These are phyloP conservation scores for Podospora pseudoanserina DNA, from an alignment of 495 filamentous ascomycete genomes.

Conservation along the genomic window DNA sequence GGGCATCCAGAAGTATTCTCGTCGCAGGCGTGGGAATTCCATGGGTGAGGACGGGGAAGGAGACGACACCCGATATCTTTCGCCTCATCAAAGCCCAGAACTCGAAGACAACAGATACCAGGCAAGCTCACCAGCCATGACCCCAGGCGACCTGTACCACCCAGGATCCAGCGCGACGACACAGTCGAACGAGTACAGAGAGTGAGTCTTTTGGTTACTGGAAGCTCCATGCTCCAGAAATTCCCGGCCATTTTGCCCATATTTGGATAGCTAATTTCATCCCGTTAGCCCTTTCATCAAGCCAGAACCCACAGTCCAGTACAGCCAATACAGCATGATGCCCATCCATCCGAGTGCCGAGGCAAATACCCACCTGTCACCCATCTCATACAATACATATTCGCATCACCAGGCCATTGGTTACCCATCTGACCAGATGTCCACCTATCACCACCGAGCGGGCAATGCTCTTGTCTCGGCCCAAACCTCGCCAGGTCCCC, in stretches of 20 bases:
- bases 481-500: background rate
- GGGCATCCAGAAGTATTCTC: constrained; percentile 45
- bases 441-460: background rate
- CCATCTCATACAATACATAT: background rate
- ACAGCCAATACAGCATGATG: background rate
- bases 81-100: constrained; percentile 3
- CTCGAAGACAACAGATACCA: constrained; percentile 7
- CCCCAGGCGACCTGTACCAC: background rate
- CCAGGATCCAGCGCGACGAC: background rate
- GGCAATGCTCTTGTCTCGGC: background rate
- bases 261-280: background rate
- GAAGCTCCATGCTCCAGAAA: background rate
- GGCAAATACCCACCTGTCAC: background rate
- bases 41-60: constrained; percentile 5
- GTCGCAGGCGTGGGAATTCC: constrained; percentile 30
- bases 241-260: background rate
- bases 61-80: constrained; percentile 9
- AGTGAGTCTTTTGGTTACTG: background rate
- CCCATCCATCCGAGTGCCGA: background rate
- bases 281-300: background rate
- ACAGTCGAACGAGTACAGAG: background rate
- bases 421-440: background rate
- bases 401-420: background rate
- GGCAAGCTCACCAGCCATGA: background rate
- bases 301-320: background rate